phyloP scores from a whole-genome alignment of 2,329 filamentous ascomycete species.

The Fusarium sp. region DNA sequence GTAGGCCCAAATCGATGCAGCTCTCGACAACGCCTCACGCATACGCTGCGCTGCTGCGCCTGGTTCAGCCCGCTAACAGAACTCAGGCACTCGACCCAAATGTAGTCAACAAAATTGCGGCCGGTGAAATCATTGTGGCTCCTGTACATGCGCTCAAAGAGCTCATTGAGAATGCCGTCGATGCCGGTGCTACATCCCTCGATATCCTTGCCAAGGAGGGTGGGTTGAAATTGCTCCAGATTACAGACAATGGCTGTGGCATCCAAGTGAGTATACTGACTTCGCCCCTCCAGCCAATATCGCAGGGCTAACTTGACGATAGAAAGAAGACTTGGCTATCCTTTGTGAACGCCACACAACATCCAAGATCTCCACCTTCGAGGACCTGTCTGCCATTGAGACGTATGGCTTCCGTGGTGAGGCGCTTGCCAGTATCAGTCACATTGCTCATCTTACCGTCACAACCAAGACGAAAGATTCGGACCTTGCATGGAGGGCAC shows the following conservation, averaged over 20 bases:
- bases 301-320: conserved; percentile 25
- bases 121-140: conserved; percentile 97
- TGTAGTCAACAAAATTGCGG: conserved; percentile 98
- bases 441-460: conserved; percentile 94
- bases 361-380: conserved; percentile 92
- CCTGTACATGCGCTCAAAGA: conserved; percentile 97
- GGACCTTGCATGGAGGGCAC: conserved; percentile 87
- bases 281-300: background rate
- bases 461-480: conserved; percentile 94
- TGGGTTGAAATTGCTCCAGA: conserved; percentile 92
- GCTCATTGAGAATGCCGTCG: conserved; percentile 95
- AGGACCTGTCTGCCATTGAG: conserved; percentile 87
- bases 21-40: conserved; percentile 10
- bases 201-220: conserved; percentile 96
- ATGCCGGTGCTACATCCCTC: conserved; percentile 92
- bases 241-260: conserved; percentile 96
- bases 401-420: conserved; percentile 99
- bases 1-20: conserved; percentile 48
- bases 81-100: conserved; percentile 85
- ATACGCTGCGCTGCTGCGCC: background rate
- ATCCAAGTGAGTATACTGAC: conserved; percentile 75
- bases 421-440: conserved; percentile 95
- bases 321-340: conserved; percentile 92
- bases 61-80: conserved; percentile 15
- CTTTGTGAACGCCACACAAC: conserved; percentile 97